Evolutionary conservation across 139 green algal species (phyloP).

Genomic region (Ettlia oleoabundans): DNA sequence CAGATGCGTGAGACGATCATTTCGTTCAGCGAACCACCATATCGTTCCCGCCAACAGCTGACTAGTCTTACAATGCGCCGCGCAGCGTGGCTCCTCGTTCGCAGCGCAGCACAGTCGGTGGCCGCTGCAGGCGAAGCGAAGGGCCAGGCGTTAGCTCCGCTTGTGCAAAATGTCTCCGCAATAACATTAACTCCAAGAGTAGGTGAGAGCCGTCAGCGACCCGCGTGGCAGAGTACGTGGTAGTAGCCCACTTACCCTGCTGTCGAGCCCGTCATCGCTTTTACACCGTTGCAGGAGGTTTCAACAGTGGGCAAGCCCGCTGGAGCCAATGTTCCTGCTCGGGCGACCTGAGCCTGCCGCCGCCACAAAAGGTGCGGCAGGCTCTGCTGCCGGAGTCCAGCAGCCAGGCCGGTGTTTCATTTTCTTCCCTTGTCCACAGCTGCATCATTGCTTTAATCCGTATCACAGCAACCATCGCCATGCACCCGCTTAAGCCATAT

Average conservation of each 20-base stretch:
- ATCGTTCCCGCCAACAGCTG: too few relatives aligned
- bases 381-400: neutral
- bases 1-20: too few relatives aligned
- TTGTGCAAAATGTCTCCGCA: neutral
- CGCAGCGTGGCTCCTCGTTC: neutral
- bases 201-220: neutral
- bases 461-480: too few relatives aligned
- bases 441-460: too few relatives aligned
- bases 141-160: neutral
- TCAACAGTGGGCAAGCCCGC: neutral
- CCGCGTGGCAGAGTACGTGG: too few relatives aligned
- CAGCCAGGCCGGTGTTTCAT: too few relatives aligned
- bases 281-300: neutral
- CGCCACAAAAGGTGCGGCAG: conserved; percentile 18
- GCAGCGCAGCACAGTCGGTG: neutral
- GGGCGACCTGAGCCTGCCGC: conserved; percentile 28
- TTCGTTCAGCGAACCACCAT: too few relatives aligned
- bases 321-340: conserved; percentile 34
- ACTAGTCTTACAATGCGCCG: neutral
- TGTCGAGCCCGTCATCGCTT: neutral
- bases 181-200: neutral
- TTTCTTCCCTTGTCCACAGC: too few relatives aligned
- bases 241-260: neutral
- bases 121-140: too few relatives aligned
- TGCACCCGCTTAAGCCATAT: too few relatives aligned